Base-by-base conservation (phyloP, 495 filamentous ascomycete genomes). In the Aspergillus diversus region DNA sequence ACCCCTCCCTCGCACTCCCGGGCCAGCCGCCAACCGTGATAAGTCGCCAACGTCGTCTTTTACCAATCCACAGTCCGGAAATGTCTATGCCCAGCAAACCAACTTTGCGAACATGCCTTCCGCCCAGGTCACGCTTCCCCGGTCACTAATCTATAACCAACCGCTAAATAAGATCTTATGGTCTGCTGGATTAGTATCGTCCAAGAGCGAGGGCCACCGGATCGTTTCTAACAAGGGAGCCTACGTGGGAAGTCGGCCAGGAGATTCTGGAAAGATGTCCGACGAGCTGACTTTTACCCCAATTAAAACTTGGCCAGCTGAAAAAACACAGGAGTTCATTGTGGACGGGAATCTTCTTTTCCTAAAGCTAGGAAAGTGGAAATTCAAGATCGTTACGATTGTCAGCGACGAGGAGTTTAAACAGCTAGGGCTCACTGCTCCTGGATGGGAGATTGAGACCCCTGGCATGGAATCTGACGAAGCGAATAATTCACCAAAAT, bases 311-410 rank as follows among this genome's bases (percentile, higher is more conserved):
- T 91, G 86, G 86, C 73, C 77, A 42, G 74, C 81, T 0, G 68
- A 81, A 31, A 85, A 88, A 17, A 89, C 86, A 0, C 39, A 75
- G 39, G 81, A 86, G 33, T 92, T 84, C 66, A 70, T 95, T 21
- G 80, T 91, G 16, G 85, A 87, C 43, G 87, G 75, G 37, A 76
- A 85, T 43, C 63, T 88, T 5, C 70, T 96, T 48, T 83, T 96
- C 61, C 73, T 96, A 21, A 84, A 92, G 66, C 74, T 84, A 34
- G 92, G 92, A 35, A 96, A 96, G 74, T 89, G 90, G 82, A 93
- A 92, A 69, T 75, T 95, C 37, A 86, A 87, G 55, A 75, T 93
- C 50, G 80, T 96, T 52, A 77, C 88, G 64, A 81, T 96, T 62
- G 78, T 96, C 15, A 81, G 81, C 62, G 90, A 96, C 69, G 82